These are phyloP conservation scores for Eucalyptus marginata DNA, from an alignment of 345 rosid genomes.

Conservation along the genomic window DNA sequence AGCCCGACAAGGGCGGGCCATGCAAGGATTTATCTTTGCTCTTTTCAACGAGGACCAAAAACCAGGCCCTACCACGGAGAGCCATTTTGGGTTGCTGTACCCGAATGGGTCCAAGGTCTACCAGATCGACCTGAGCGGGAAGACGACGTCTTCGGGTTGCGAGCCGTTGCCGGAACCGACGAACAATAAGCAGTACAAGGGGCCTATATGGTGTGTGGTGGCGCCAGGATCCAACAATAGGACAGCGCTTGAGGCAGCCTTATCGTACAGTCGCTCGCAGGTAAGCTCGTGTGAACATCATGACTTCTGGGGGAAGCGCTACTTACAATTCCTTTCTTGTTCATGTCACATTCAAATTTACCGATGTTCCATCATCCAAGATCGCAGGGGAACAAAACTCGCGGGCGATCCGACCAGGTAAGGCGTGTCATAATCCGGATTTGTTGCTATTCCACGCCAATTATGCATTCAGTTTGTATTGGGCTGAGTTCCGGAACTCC, in stretches of 20 bases:
- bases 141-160: constrained; percentile 20
- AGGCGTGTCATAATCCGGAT: constrained; percentile 35
- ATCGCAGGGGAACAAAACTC: constrained; percentile 67
- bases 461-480: constrained; percentile 69
- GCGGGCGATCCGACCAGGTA: constrained; percentile 48
- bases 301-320: fast-evolving
- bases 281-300: neutral
- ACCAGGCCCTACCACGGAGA: constrained; percentile 75
- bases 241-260: constrained; percentile 42
- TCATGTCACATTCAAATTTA: neutral
- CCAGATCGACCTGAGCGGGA: constrained; percentile 51
- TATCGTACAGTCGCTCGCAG: constrained; percentile 3
- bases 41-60: constrained; percentile 80
- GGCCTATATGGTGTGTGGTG: constrained; percentile 70
- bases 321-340: neutral
- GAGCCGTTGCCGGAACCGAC: constrained; percentile 43
- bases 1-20: constrained; percentile 45
- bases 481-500: constrained; percentile 42
- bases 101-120: constrained; percentile 57
- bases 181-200: constrained; percentile 63
- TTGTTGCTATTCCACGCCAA: constrained; percentile 45
- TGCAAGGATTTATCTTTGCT: constrained; percentile 60
- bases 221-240: constrained; percentile 31
- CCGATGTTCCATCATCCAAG: constrained; percentile 4
- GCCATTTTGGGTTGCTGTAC: constrained; percentile 64